phyloP scores from a whole-genome alignment of 2,329 filamentous ascomycete genomes.

The Aschersonia sp. region DNA sequence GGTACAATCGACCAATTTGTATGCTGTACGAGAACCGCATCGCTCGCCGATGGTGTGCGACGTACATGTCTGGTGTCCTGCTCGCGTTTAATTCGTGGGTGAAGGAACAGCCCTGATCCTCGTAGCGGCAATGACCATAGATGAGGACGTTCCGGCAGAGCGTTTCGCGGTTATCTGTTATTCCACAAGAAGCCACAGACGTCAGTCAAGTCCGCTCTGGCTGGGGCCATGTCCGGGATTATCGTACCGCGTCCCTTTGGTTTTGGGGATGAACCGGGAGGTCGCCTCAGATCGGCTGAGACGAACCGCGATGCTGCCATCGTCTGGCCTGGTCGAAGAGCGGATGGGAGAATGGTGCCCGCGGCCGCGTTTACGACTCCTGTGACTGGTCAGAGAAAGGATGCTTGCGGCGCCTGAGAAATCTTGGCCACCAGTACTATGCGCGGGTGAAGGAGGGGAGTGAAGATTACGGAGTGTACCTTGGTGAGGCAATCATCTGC shows the following conservation, averaged over 20 bases:
- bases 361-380: conserved; percentile 27
- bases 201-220: not conserved
- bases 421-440: too few relatives aligned
- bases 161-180: conserved; percentile 68
- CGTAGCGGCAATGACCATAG: conserved; percentile 84
- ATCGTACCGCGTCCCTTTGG: conserved; percentile 40
- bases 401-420: conserved; percentile 2
- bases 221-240: not conserved
- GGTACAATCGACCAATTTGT: too few relatives aligned
- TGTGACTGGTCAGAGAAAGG: conserved; percentile 8
- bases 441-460: too few relatives aligned
- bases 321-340: conserved; percentile 9
- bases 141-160: conserved; percentile 87
- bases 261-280: conserved; percentile 37
- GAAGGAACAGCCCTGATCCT: conserved; percentile 82
- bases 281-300: conserved; percentile 31
- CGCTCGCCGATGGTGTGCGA: conserved; percentile 5
- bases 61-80: conserved; percentile 42
- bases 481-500: conserved; percentile 28
- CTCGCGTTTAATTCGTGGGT: conserved; percentile 57
- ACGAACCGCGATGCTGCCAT: conserved; percentile 33
- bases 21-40: too few relatives aligned
- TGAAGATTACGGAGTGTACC: conserved; percentile 14
- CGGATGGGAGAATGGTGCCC: conserved; percentile 14
- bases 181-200: not conserved